phyloP scores from a whole-genome alignment of 2,329 filamentous ascomycete species.

The Neofusicoccum sp. region DNA sequence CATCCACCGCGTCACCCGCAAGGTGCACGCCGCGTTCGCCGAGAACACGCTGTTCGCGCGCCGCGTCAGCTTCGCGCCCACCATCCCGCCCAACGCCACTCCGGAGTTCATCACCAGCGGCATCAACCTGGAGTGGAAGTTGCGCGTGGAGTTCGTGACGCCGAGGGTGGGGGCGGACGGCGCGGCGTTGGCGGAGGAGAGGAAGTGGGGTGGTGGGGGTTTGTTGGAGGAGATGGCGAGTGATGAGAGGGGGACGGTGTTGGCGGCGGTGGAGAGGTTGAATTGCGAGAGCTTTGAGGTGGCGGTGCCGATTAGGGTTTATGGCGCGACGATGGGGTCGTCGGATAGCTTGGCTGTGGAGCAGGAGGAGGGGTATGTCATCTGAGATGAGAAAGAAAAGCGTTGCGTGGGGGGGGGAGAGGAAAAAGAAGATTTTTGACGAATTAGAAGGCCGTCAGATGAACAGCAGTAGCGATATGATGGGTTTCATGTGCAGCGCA shows the following conservation, averaged over 20 bases:
- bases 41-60: slow-evolving; percentile 75
- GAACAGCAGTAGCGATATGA: no score
- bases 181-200: background rate
- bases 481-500: no score
- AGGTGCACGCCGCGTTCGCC: slow-evolving; percentile 78
- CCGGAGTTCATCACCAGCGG: slow-evolving; percentile 92
- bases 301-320: slow-evolving; percentile 79
- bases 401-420: background rate
- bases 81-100: slow-evolving; percentile 80
- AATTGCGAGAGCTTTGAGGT: slow-evolving; percentile 91
- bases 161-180: slow-evolving; percentile 50
- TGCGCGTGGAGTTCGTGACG: slow-evolving; percentile 91
- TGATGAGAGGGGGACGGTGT: slow-evolving; percentile 76
- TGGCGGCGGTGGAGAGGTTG: slow-evolving; percentile 77
- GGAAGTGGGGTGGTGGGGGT: slow-evolving; percentile 32
- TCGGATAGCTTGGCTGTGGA: slow-evolving; percentile 24
- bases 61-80: slow-evolving; percentile 76
- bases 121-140: slow-evolving; percentile 83
- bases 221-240: slow-evolving; percentile 78
- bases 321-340: slow-evolving; percentile 58
- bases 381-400: slow-evolving; percentile 27
- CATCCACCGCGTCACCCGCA: slow-evolving; percentile 83
- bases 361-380: slow-evolving; percentile 36
- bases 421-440: background rate
- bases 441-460: background rate